phyloP scores from a whole-genome alignment of 2,329 filamentous ascomycete genomes.

The Colletotrichum liaoningense region DNA sequence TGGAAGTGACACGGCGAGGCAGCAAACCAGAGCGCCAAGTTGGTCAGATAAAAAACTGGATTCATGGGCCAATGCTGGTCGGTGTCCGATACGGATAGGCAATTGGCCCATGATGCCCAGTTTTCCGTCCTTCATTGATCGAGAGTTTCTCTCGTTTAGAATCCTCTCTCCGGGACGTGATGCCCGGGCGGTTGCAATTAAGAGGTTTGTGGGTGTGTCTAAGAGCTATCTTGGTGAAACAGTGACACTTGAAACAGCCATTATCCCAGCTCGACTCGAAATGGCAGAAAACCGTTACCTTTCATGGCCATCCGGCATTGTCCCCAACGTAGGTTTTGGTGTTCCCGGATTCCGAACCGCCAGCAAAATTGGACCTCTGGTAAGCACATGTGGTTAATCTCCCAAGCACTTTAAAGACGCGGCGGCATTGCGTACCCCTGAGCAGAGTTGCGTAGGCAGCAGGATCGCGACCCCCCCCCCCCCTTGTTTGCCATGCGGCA shows the following conservation, averaged over 20 bases:
- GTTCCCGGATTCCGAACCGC: not conserved
- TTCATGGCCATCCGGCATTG: not conserved
- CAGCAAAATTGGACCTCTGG: not conserved
- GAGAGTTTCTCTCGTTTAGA: not conserved
- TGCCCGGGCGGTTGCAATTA: not conserved
- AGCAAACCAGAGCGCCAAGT: conserved; percentile 11
- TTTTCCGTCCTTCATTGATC: not conserved
- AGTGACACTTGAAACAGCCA: not conserved
- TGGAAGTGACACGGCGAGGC: not conserved
- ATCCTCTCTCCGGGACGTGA: not conserved
- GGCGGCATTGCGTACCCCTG: not conserved
- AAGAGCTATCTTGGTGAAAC: not conserved
- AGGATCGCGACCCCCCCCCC: not conserved
- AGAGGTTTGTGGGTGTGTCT: not conserved
- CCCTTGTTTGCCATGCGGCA: not conserved
- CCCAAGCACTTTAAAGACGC: not conserved
- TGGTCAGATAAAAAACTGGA: conserved; percentile 3
- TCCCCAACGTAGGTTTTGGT: not conserved
- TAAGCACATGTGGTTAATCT: not conserved
- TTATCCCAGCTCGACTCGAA: not conserved
- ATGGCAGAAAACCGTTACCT: not conserved
- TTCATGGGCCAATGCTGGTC: not conserved
- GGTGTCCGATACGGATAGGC: not conserved
- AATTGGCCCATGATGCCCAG: not conserved
- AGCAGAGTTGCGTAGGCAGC: conserved; percentile 2